Percentiles rank a stretch among this genome's conserved stretches.
phyloP scores from a whole-genome alignment of 23 red algal species.

The Pyropia yezoensis region DNA sequence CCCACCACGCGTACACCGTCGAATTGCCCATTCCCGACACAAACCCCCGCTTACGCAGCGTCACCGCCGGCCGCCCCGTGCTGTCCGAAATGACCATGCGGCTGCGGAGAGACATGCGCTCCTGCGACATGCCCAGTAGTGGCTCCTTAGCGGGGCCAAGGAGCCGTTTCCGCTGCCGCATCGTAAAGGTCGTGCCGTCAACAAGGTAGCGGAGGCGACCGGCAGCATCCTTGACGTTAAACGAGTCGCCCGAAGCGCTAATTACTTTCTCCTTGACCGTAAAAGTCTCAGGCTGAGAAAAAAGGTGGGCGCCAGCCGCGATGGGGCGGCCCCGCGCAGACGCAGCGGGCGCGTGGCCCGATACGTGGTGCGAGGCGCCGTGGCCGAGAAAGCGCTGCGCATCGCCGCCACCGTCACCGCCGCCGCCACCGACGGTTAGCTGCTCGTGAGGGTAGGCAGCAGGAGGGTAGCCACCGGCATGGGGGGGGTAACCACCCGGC shows the following conservation, averaged over 20 bases:
- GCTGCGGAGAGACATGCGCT: constrained; percentile 24
- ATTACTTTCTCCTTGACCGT: constrained; percentile 52
- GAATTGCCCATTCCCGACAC: constrained; percentile 38
- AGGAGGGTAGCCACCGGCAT: too few relatives aligned
- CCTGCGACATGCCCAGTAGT: constrained; percentile 39
- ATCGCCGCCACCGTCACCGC: too few relatives aligned
- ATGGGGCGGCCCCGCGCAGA: too few relatives aligned
- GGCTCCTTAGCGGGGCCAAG: constrained; percentile 27
- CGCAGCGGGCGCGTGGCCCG: too few relatives aligned
- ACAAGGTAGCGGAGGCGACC: constrained; percentile 37
- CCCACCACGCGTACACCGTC: constrained; percentile 49
- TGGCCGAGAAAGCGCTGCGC: too few relatives aligned
- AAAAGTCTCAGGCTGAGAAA: constrained; percentile 33
- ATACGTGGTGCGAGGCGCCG: too few relatives aligned
- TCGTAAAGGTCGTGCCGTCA: constrained; percentile 38
- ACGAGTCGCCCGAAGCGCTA: constrained; percentile 42
- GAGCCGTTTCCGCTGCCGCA: constrained; percentile 49
- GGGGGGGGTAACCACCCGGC: too few relatives aligned
- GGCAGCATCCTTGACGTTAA: constrained; percentile 26
- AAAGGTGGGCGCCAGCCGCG: neutral
- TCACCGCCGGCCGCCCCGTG: constrained; percentile 22
- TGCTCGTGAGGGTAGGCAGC: too few relatives aligned
- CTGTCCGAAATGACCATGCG: constrained; percentile 43
- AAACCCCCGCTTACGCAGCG: constrained; percentile 45
- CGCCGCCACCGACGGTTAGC: too few relatives aligned